These are phyloP conservation scores for Paecilomyces sp. DNA, from an alignment of 2,329 filamentous ascomycete species.

Conservation along the genomic window DNA sequence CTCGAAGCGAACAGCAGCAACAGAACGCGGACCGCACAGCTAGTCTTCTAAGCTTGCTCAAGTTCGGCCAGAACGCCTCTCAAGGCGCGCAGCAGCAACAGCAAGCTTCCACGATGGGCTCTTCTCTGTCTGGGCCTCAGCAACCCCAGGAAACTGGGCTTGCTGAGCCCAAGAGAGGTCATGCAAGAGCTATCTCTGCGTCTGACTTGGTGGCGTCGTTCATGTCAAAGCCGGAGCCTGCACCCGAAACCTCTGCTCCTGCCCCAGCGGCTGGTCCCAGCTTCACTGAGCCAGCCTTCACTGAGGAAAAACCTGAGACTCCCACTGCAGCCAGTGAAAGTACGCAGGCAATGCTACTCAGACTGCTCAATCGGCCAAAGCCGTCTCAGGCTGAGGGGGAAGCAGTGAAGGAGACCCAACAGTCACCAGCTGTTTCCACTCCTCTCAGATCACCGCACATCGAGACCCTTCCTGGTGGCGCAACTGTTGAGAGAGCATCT, in stretches of 20 bases:
- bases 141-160: constrained; percentile 16
- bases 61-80: constrained; percentile 49
- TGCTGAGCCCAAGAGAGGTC: constrained; percentile 15
- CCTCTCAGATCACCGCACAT: constrained; percentile 22
- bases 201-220: constrained; percentile 53
- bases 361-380: constrained; percentile 71
- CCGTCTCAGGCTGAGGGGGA: constrained; percentile 17
- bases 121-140: constrained; percentile 20
- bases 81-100: constrained; percentile 25
- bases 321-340: constrained; percentile 48
- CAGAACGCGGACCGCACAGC: constrained; percentile 44
- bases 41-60: constrained; percentile 58
- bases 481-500: constrained; percentile 7
- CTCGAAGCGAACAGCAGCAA: constrained; percentile 32
- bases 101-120: constrained; percentile 15
- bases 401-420: constrained; percentile 23
- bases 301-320: constrained; percentile 10
- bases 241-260: constrained; percentile 20
- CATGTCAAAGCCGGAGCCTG: constrained; percentile 39
- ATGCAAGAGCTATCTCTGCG: constrained; percentile 41
- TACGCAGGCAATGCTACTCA: constrained; percentile 78
- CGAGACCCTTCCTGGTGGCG: constrained; percentile 11
- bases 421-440: constrained; percentile 35
- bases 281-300: constrained; percentile 15
- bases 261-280: constrained; percentile 14